A percentile compares a stretch with the other conserved stretches of the same genome.
Conservation (phyloP, 2,329 filamentous ascomycete genomes). For the Diaporthe australafricana region DNA sequence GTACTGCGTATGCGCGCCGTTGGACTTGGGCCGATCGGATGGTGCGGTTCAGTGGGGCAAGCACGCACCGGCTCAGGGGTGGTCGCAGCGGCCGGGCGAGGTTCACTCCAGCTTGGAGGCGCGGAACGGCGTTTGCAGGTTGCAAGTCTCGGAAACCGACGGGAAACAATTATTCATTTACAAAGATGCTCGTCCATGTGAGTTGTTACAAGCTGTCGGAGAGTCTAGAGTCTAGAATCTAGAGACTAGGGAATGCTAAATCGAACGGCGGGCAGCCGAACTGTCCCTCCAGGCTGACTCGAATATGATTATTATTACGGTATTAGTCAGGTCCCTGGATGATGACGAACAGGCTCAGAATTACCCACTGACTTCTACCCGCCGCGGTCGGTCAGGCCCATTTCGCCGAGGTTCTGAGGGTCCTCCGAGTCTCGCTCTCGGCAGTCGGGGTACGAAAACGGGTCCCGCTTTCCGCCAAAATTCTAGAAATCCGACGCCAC, state of each 20-base stretch:
- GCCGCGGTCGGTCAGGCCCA: conserved; percentile 15
- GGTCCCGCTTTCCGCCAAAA: neutral
- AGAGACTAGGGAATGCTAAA: neutral
- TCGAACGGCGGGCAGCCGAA: neutral
- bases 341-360: conserved; percentile 28
- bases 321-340: conserved; percentile 20
- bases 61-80: conserved; percentile 28
- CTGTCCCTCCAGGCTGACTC: conserved; percentile 13
- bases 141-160: neutral
- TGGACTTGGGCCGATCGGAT: conserved; percentile 24
- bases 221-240: neutral
- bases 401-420: conserved; percentile 11
- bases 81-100: conserved; percentile 19
- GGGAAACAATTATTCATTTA: neutral
- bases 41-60: conserved; percentile 29
- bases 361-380: neutral
- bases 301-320: conserved; percentile 18
- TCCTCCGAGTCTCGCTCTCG: conserved; percentile 23
- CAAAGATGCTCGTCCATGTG: neutral
- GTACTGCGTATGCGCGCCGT: neutral
- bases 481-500: no score
- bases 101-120: neutral
- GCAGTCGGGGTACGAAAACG: conserved; percentile 4
- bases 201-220: neutral
- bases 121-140: neutral